Evolutionary conservation across 2,329 filamentous ascomycete genomes (phyloP).

Genomic region (Ramichloridium luteum): DNA sequence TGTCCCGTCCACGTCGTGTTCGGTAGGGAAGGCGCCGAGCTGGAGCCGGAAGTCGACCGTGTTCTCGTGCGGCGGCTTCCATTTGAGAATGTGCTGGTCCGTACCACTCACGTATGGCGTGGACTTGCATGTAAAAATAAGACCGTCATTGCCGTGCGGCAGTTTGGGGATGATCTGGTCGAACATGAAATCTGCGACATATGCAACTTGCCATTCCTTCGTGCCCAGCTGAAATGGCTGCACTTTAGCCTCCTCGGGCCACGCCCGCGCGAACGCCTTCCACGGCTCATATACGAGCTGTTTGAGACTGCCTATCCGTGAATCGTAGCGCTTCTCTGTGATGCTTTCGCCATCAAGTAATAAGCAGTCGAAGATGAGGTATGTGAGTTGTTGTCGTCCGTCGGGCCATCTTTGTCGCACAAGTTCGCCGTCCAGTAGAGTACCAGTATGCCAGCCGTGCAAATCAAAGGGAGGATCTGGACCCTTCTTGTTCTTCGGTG

Average conservation of each 20-base stretch:
- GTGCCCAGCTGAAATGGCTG: constrained; percentile 74
- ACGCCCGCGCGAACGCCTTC: constrained; percentile 40
- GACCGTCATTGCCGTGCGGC: constrained; percentile 85
- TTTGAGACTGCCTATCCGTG: constrained; percentile 76
- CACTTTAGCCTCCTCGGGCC: constrained; percentile 54
- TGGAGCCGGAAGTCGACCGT: constrained; percentile 82
- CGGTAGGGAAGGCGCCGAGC: constrained; percentile 56
- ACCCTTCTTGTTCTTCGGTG: constrained; percentile 47
- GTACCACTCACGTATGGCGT: constrained; percentile 82
- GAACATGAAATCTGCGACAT: constrained; percentile 89
- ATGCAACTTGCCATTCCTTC: constrained; percentile 81
- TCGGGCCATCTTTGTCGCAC: constrained; percentile 64
- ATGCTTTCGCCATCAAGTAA: constrained; percentile 65
- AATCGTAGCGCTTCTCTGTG: constrained; percentile 71
- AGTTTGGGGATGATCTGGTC: constrained; percentile 69
- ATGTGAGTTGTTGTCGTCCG: constrained; percentile 60
- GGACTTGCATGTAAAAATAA: constrained; percentile 92
- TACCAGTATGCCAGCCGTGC: constrained; percentile 60
- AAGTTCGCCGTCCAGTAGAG: constrained; percentile 83
- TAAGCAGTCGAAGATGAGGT: constrained; percentile 87
- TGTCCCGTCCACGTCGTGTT: constrained; percentile 60
- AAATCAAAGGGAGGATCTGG: constrained; percentile 23
- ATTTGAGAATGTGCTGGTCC: constrained; percentile 88
- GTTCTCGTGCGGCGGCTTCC: constrained; percentile 93
- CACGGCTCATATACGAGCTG: constrained; percentile 16